These are phyloP conservation scores for Leccinum barrowsii DNA, from an alignment of 768 basidiomycete species.

Conservation along the genomic window DNA sequence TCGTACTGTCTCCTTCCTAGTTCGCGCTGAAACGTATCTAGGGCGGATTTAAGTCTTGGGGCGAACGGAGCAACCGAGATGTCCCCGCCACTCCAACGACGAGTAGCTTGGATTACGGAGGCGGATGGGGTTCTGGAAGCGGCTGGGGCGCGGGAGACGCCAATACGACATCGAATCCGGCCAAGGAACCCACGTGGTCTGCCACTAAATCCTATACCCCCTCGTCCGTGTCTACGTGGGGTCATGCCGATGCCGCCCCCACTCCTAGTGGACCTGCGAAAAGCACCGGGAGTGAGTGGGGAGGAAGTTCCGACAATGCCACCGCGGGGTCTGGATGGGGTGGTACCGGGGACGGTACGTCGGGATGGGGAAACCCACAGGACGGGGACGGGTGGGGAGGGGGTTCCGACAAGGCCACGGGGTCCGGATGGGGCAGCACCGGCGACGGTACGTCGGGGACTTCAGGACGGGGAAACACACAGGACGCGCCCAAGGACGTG, in stretches of 20 bases:
- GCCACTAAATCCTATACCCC: not conserved
- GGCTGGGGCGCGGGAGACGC: conserved; percentile 9
- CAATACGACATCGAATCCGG: conserved; percentile 3
- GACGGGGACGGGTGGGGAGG: not conserved
- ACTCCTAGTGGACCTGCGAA: not conserved
- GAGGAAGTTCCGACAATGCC: not conserved
- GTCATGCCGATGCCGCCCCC: not conserved
- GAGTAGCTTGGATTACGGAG: not conserved
- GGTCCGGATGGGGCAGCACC: not conserved
- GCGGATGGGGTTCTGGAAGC: conserved; percentile 8
- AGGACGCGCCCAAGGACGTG: not conserved
- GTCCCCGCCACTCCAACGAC: not conserved
- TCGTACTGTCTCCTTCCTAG: not conserved
- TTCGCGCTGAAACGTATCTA: not conserved
- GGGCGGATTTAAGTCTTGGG: conserved; percentile 9
- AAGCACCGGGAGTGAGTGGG: conserved; percentile 5
- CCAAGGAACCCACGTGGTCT: not conserved
- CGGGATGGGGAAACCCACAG: conserved; percentile 7
- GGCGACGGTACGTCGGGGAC: not conserved
- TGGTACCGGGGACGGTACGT: not conserved
- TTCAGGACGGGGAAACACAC: not conserved
- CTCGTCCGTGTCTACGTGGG: not conserved
- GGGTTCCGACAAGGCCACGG: not conserved
- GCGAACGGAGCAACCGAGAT: conserved; percentile 1
- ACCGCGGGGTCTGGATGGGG: conserved; percentile 7